A percentile compares a stretch with the other conserved stretches of the same genome.
Conservation (phyloP, 768 basidiomycete species). For the Daedaleopsis nitida region DNA sequence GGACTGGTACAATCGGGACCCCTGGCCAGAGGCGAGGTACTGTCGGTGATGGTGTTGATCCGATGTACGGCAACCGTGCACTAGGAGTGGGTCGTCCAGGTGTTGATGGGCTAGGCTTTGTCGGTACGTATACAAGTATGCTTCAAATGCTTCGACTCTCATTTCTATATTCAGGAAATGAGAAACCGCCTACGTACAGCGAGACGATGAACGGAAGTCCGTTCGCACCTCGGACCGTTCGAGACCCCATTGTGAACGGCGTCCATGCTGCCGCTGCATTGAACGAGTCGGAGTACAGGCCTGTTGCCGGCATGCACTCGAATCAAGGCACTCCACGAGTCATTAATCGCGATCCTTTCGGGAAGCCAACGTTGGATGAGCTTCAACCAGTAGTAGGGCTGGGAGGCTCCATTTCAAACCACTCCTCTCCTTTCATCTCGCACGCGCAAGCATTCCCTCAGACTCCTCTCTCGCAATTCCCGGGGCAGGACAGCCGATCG, state of each 20-base stretch:
- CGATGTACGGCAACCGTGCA: slow-evolving; percentile 32
- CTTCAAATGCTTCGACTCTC: neutral
- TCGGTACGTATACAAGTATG: slow-evolving; percentile 22
- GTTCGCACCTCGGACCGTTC: slow-evolving; percentile 7
- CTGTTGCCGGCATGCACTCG: slow-evolving; percentile 18
- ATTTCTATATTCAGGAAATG: neutral
- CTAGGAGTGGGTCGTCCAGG: slow-evolving; percentile 34
- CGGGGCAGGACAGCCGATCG: slow-evolving; percentile 22
- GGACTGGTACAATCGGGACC: neutral
- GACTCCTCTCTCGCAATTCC: slow-evolving; percentile 19
- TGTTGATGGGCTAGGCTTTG: slow-evolving; percentile 43
- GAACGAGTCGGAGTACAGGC: slow-evolving; percentile 15
- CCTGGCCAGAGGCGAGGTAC: slow-evolving; percentile 28
- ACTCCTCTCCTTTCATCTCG: slow-evolving; percentile 17
- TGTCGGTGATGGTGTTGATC: slow-evolving; percentile 46
- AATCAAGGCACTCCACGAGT: slow-evolving; percentile 22
- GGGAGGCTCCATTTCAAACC: slow-evolving; percentile 20
- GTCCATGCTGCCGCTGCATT: slow-evolving; percentile 8
- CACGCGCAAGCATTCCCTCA: slow-evolving; percentile 25
- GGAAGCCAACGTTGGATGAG: slow-evolving; percentile 14
- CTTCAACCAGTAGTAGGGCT: neutral
- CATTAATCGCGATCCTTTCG: slow-evolving; percentile 23
- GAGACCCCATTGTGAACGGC: slow-evolving; percentile 12
- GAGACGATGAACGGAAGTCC: neutral
- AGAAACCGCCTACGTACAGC: slow-evolving; percentile 6